Evolutionary conservation across 192 early-diverging fungal species (phyloP).

Genomic region (Gryganskiella cystojenkinii): DNA sequence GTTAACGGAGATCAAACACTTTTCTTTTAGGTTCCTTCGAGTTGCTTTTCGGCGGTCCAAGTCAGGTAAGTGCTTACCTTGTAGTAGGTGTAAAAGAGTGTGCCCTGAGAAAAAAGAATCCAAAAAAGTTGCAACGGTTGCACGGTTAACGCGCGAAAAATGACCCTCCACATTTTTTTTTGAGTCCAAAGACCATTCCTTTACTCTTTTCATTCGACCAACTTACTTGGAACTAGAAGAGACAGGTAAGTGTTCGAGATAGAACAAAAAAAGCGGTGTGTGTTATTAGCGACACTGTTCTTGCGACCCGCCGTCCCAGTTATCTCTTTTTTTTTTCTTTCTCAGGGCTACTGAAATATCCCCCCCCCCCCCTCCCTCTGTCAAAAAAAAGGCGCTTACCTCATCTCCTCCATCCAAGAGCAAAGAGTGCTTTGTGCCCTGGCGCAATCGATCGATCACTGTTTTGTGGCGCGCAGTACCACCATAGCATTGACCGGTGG

Average conservation of each 20-base stretch:
- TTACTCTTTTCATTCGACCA: no score
- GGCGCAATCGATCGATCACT: slow-evolving; percentile 63
- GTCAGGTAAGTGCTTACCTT: slow-evolving; percentile 28
- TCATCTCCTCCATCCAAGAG: slow-evolving; percentile 85
- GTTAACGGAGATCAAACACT: neutral
- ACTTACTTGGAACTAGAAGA: slow-evolving; percentile 27
- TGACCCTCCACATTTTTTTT: no score
- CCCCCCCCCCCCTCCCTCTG: neutral
- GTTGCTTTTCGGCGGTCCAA: neutral
- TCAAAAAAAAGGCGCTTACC: slow-evolving; percentile 10
- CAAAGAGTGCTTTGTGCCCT: slow-evolving; percentile 58
- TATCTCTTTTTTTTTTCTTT: no score
- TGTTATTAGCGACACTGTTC: no score
- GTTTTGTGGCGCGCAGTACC: slow-evolving; percentile 74
- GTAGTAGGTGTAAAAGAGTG: slow-evolving; percentile 75
- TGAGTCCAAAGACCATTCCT: no score
- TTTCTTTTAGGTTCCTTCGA: neutral
- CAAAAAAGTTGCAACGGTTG: neutral
- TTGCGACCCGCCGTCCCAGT: no score
- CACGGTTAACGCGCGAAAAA: no score
- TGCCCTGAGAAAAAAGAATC: slow-evolving; percentile 52
- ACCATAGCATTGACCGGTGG: slow-evolving; percentile 53
- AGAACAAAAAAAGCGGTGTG: neutral
- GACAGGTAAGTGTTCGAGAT: neutral
- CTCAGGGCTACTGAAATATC: neutral